A percentile compares a stretch with the other conserved stretches of the same genome.
Conservation (phyloP, 495 filamentous ascomycete species). For the Talaromyces nanjingensis region DNA sequence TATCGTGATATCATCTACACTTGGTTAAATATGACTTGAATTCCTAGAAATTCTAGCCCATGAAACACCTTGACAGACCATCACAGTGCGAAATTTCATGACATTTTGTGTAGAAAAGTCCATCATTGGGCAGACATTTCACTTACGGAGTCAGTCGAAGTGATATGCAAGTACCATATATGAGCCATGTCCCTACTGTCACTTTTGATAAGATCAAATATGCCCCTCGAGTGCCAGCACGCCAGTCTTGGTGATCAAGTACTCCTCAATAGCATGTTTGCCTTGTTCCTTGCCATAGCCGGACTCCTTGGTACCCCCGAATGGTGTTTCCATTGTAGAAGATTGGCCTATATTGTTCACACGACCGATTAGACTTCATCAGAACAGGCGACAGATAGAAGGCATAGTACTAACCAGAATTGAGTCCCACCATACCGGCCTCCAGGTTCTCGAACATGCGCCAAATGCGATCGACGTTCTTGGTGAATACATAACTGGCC, state of each 20-base stretch:
- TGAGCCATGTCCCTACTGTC: neutral
- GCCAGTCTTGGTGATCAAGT: conserved; percentile 66
- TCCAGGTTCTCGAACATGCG: conserved; percentile 66
- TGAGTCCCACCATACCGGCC: conserved; percentile 70
- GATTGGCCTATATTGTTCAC: conserved; percentile 37
- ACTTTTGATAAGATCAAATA: conserved; percentile 24
- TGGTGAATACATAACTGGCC: conserved; percentile 67
- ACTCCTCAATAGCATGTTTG: conserved; percentile 65
- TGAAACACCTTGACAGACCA: neutral
- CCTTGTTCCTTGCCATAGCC: conserved; percentile 73
- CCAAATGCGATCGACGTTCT: conserved; percentile 67
- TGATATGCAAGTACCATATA: neutral
- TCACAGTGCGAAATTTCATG: neutral
- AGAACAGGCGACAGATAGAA: neutral
- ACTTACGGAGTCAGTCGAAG: neutral
- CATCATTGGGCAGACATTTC: neutral
- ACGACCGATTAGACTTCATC: neutral
- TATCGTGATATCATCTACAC: neutral
- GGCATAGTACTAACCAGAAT: conserved; percentile 42
- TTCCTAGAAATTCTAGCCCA: no score
- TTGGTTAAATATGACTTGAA: neutral
- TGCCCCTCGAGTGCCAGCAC: conserved; percentile 58
- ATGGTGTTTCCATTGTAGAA: conserved; percentile 64
- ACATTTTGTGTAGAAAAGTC: neutral
- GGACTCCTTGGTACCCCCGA: conserved; percentile 71